phyloP scores from a whole-genome alignment of 176 grass and related monocot species.

The Canna indica region DNA sequence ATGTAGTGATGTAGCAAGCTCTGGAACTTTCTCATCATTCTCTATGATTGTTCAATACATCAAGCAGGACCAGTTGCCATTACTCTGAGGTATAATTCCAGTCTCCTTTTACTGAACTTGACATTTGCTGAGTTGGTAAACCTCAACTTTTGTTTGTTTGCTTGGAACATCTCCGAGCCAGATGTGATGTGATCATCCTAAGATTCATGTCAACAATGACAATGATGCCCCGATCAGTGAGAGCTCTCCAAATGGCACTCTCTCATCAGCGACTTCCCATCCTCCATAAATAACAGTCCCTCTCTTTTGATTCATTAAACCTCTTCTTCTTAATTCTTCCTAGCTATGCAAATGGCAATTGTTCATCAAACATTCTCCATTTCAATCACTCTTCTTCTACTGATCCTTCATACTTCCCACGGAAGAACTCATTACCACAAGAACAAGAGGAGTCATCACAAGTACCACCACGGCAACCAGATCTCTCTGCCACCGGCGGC shows the following conservation, averaged over 20 bases:
- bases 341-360: neutral
- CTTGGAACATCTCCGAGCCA: neutral
- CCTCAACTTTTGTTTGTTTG: neutral
- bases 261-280: neutral
- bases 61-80: neutral
- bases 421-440: constrained; percentile 39
- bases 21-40: neutral
- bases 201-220: neutral
- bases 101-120: neutral
- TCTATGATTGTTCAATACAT: neutral
- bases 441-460: constrained; percentile 21
- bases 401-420: constrained; percentile 9
- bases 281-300: no score
- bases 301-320: neutral
- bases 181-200: neutral
- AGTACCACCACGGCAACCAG: constrained; percentile 9
- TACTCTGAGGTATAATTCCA: neutral
- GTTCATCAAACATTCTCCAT: neutral
- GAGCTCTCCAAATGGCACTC: neutral
- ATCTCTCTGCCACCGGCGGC: constrained; percentile 38
- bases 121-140: neutral
- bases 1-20: neutral
- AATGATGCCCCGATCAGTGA: neutral
- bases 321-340: neutral
- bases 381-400: constrained; percentile 19